Evolutionary conservation across 108 stramenopile genomes (phyloP), one percentile per base, ranked within the genome.

Genomic region (Asterionellopsis glacialis): DNA sequence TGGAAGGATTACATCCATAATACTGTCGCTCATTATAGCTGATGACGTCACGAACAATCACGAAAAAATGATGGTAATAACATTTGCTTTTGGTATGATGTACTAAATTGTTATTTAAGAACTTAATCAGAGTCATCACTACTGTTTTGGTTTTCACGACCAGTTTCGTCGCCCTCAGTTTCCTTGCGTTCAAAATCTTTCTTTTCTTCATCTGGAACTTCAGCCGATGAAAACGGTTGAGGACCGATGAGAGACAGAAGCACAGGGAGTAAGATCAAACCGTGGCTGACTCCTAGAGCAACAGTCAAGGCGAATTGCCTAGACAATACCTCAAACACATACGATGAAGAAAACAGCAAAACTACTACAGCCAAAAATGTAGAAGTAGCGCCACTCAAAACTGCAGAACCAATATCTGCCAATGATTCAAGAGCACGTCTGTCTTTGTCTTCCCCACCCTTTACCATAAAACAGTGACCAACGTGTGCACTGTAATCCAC

Each of bases 401-500:
- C 85, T 4, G 88, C 72, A 0, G 83, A 67, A 22, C 88, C 88
- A 55, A 90, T 90, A 57, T 87, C 87, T 0, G 87, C 79, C 51
- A 89, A 53, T 11, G 84, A 60, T 40, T 80, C 81, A 7, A 67
- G 67, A 0, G 58, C 74, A 40, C 87, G 79, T 27, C 47, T 28
- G 50, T 81, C 57, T 50, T 70, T 84, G 62, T 70, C 67, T 64
- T 71, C 58, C n/a, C 88, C 91, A 16, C 77, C 68, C 68, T 89
- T 92, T 24, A 73, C 49, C 81, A 83, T 80, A 75, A 84, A 87
- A 48, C 77, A 74, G 65, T 89, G 87, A 21, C 80, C 88, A 18
- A 94, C 79, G 56, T 94, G 92, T 5, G 92, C 92, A 26, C 76
- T 74, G 72, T 94, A 94, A 63, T 94, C 92, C 9, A 94, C 84